These are phyloP conservation scores for Pseudogymnoascus sp. DNA, from an alignment of 2,329 filamentous ascomycete genomes.

Conservation along the genomic window DNA sequence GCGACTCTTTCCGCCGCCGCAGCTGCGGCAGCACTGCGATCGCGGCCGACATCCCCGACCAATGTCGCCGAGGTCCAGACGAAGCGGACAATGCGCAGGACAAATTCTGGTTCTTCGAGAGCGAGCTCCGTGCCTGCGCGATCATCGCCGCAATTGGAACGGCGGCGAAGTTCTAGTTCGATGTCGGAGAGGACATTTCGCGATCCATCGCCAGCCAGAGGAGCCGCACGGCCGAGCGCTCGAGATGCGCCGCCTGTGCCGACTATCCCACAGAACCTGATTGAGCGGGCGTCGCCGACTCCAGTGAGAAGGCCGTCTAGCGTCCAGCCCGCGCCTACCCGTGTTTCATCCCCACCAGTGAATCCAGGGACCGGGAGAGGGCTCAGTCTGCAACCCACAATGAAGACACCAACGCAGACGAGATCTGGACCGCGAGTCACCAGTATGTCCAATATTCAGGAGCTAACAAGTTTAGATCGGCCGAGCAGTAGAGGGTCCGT, in stretches of 20 bases:
- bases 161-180: conserved; percentile 65
- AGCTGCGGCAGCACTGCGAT: conserved; percentile 76
- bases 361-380: conserved; percentile 24
- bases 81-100: conserved; percentile 71
- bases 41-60: conserved; percentile 69
- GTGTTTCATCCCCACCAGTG: conserved; percentile 27
- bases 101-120: conserved; percentile 63
- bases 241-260: conserved; percentile 67
- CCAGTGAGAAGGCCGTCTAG: conserved; percentile 30
- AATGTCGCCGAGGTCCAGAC: conserved; percentile 78
- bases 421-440: conserved; percentile 13
- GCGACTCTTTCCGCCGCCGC: too few relatives aligned
- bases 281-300: conserved; percentile 20
- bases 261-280: conserved; percentile 50
- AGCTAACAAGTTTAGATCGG: conserved; percentile 35
- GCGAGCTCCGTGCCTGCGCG: conserved; percentile 40
- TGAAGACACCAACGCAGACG: conserved; percentile 21
- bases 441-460: conserved; percentile 30
- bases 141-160: conserved; percentile 44
- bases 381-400: conserved; percentile 24
- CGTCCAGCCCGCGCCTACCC: conserved; percentile 30
- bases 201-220: conserved; percentile 58
- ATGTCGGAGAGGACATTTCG: conserved; percentile 89
- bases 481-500: conserved; percentile 37
- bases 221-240: conserved; percentile 31